Evolutionary conservation across 1,139 yeast species (phyloP).

Genomic region (Protomyces lactucae-debilis): DNA sequence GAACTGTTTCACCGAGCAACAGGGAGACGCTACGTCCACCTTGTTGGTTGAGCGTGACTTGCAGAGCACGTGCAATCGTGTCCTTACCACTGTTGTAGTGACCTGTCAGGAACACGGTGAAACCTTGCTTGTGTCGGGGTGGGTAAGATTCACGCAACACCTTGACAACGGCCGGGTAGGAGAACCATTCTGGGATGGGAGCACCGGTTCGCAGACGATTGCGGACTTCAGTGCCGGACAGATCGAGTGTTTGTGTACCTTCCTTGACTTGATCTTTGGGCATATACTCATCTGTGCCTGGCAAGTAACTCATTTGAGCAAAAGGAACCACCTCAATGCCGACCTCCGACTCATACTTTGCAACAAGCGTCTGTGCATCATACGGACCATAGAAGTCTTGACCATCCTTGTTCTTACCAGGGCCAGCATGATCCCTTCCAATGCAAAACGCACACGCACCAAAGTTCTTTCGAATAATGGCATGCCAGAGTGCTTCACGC

Average conservation of each 20-base stretch:
- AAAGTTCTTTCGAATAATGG: conserved; percentile 89
- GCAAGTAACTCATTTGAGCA: conserved; percentile 93
- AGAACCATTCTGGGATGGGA: conserved; percentile 92
- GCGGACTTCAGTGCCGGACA: conserved; percentile 92
- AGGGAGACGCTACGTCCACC: conserved; percentile 83
- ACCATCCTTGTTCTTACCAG: conserved; percentile 89
- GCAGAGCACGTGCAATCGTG: conserved; percentile 74
- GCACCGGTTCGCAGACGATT: conserved; percentile 80
- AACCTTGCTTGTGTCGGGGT: conserved; percentile 84
- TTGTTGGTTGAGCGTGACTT: conserved; percentile 84
- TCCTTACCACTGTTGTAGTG: conserved; percentile 55
- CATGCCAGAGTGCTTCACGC: conserved; percentile 98
- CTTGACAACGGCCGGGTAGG: conserved; percentile 91
- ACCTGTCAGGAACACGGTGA: conserved; percentile 61
- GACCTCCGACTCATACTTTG: conserved; percentile 66
- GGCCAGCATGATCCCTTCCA: conserved; percentile 98
- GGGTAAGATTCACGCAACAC: conserved; percentile 91
- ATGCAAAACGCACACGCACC: conserved; percentile 97
- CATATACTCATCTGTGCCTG: conserved; percentile 91
- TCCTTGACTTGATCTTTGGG: conserved; percentile 88
- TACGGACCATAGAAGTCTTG: conserved; percentile 95
- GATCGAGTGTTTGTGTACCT: conserved; percentile 77
- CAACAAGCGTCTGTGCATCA: conserved; percentile 89
- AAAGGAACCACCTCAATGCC: conserved; percentile 90
- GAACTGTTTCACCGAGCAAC: conserved; percentile 51